phyloP scores from a whole-genome alignment of 768 basidiomycete genomes.

The Paxillus rubicundulus region DNA sequence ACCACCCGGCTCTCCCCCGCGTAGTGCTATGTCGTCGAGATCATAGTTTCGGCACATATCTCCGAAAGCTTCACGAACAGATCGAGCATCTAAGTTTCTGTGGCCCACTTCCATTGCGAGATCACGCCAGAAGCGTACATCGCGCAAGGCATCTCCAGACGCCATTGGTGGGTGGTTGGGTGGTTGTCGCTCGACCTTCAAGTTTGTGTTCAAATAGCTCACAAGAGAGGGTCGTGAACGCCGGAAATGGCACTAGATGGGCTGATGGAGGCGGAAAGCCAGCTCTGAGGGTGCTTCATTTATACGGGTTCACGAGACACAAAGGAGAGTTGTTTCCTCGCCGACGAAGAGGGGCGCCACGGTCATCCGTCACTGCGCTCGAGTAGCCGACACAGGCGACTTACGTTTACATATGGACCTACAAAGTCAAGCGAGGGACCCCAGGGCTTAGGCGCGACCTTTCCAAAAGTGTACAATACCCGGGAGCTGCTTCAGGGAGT shows the following conservation, averaged over 20 bases:
- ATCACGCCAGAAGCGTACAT: slow-evolving; percentile 25
- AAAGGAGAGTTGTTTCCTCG: not conserved
- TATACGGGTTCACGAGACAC: slow-evolving; percentile 8
- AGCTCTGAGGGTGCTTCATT: not conserved
- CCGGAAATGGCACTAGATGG: not conserved
- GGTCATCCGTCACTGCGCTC: not conserved
- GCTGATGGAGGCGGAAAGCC: not conserved
- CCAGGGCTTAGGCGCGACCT: slow-evolving; percentile 6
- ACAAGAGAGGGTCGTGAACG: no score
- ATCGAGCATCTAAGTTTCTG: slow-evolving; percentile 6
- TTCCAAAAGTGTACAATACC: slow-evolving; percentile 21
- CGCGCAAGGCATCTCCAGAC: slow-evolving; percentile 15
- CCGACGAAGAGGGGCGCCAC: not conserved
- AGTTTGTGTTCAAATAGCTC: not conserved
- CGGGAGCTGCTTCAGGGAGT: not conserved
- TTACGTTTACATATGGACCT: slow-evolving; percentile 16
- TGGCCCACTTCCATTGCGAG: slow-evolving; percentile 13
- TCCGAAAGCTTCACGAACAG: slow-evolving; percentile 18
- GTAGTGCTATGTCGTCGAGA: slow-evolving; percentile 18
- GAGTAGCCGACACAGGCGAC: not conserved
- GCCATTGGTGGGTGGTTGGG: slow-evolving; percentile 3
- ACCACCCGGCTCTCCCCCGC: slow-evolving; percentile 2
- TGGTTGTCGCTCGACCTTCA: not conserved
- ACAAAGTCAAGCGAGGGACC: slow-evolving; percentile 13
- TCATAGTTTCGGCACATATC: slow-evolving; percentile 23